phyloP scores from a whole-genome alignment of 2,329 filamentous ascomycete genomes.

The Penicillium oxalicum region DNA sequence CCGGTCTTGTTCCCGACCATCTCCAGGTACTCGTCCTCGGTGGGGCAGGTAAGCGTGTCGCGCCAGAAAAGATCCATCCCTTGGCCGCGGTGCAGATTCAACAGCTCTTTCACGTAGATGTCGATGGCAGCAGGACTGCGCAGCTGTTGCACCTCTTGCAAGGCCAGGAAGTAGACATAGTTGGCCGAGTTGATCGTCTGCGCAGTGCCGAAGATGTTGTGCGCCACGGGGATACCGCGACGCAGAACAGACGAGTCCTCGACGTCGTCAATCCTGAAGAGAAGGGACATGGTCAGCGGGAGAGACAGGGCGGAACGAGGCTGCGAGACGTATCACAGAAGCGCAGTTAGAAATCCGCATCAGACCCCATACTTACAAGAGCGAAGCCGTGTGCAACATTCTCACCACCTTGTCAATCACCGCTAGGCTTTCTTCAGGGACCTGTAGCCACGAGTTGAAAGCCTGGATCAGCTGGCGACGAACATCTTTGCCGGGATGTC shows the following conservation, averaged over 20 bases:
- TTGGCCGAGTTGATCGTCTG: conserved; percentile 51
- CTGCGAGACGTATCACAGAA: background rate
- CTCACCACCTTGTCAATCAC: conserved; percentile 41
- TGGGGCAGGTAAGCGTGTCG: conserved; percentile 42
- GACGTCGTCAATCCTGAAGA: conserved; percentile 43
- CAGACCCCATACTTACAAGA: conserved; percentile 29
- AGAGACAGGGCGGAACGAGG: background rate
- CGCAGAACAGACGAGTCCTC: conserved; percentile 46
- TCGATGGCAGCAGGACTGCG: conserved; percentile 37
- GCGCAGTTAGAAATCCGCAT: too few species aligned
- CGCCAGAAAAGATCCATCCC: conserved; percentile 47
- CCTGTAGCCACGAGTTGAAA: conserved; percentile 42
- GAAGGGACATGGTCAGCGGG: background rate
- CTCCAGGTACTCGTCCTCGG: conserved; percentile 43
- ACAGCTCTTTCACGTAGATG: conserved; percentile 42
- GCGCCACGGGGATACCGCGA: conserved; percentile 44
- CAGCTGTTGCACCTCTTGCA: conserved; percentile 39
- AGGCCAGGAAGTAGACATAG: conserved; percentile 44
- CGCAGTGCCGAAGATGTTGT: conserved; percentile 46
- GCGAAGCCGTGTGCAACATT: conserved; percentile 43
- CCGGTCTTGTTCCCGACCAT: conserved; percentile 49
- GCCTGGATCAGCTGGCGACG: conserved; percentile 41
- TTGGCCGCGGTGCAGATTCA: conserved; percentile 45
- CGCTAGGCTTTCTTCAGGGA: conserved; percentile 35
- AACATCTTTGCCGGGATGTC: conserved; percentile 43